These are phyloP conservation scores for Quercus lobata DNA, from an alignment of 331 rosid genomes.

Conservation along the genomic window DNA sequence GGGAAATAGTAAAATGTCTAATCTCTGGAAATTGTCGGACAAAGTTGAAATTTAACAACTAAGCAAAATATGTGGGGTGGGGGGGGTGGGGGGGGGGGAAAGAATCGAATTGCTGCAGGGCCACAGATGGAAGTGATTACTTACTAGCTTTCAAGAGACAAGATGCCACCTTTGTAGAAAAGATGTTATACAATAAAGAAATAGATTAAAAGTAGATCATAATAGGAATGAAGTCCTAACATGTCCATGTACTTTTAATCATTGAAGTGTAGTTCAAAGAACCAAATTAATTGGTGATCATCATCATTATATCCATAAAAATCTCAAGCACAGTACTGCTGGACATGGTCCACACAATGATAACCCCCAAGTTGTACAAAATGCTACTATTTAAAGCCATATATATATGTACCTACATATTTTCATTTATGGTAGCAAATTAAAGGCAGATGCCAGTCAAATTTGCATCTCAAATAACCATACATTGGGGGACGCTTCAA, in stretches of 20 bases:
- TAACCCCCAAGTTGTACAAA: constrained; percentile 6
- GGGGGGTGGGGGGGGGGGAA: not conserved
- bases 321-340: constrained; percentile 21
- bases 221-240: constrained; percentile 27
- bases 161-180: not conserved
- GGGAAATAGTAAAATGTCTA: not conserved
- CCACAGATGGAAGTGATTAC: not conserved
- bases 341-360: constrained; percentile 44
- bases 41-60: not conserved
- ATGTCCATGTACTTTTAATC: not conserved
- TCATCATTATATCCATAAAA: constrained; percentile 53
- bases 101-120: not conserved
- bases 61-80: not conserved
- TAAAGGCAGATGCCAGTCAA: not conserved
- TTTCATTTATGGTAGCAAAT: not conserved
- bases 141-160: not conserved
- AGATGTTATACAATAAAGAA: not conserved
- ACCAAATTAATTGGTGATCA: constrained; percentile 33
- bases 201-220: not conserved
- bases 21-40: not conserved
- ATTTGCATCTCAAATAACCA: not conserved
- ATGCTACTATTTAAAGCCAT: too few relatives aligned
- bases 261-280: constrained; percentile 34
- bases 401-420: not conserved
- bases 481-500: not conserved